Conservation (phyloP, 2,329 filamentous ascomycete genomes). For the Phaeoacremonium minimum region DNA sequence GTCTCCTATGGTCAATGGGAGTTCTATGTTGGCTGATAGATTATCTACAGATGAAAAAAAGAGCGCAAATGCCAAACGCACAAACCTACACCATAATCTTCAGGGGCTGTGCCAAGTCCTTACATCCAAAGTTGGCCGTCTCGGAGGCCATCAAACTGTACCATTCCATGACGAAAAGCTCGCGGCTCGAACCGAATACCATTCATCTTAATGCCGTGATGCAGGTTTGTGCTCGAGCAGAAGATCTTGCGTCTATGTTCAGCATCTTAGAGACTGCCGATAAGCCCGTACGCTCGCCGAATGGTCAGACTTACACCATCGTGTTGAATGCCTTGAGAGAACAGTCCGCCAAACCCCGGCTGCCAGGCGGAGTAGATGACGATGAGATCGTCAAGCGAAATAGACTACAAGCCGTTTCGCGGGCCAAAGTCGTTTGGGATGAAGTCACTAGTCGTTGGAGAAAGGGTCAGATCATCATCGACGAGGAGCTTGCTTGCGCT, state of each 20-base stretch:
- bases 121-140: conserved; percentile 56
- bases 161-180: conserved; percentile 63
- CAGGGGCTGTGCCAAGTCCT: conserved; percentile 62
- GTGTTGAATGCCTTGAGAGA: conserved; percentile 73
- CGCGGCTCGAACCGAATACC: conserved; percentile 64
- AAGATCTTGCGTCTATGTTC: conserved; percentile 78
- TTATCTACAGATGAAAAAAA: conserved; percentile 80
- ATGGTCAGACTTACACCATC: conserved; percentile 73
- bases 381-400: conserved; percentile 21
- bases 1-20: conserved; percentile 10
- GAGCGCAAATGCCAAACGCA: conserved; percentile 72
- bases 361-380: conserved; percentile 16
- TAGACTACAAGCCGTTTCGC: conserved; percentile 47
- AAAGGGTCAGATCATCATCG: conserved; percentile 63
- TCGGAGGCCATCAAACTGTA: conserved; percentile 71
- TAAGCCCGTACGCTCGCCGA: conserved; percentile 56
- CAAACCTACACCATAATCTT: conserved; percentile 84
- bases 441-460: conserved; percentile 77
- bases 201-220: conserved; percentile 89
- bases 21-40: conserved; percentile 11
- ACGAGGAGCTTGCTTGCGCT: conserved; percentile 72
- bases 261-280: conserved; percentile 70
- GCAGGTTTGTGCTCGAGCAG: conserved; percentile 69
- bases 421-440: conserved; percentile 74
- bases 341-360: conserved; percentile 27